Conservation (phyloP, 441 rosid species). For the Gossypium gossypioides region DNA sequence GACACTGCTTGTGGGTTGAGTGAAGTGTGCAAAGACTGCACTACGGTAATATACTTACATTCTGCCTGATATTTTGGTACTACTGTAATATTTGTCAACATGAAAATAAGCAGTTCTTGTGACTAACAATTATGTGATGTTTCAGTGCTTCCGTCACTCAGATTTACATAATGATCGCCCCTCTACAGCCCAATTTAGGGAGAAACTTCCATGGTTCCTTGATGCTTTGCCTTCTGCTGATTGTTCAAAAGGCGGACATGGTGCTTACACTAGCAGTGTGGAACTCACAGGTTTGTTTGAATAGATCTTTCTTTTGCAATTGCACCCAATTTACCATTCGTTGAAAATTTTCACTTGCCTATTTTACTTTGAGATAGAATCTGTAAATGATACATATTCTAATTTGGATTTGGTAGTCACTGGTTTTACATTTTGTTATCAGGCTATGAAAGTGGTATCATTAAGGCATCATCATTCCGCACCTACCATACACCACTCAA, state of each 20-base stretch:
- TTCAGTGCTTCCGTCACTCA: conserved; percentile 90
- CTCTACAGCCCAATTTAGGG: conserved; percentile 71
- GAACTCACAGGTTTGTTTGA: conserved; percentile 59
- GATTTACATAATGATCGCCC: conserved; percentile 83
- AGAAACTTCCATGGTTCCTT: conserved; percentile 97
- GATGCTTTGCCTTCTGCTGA: conserved; percentile 86
- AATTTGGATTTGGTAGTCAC: not conserved
- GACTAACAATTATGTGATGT: conserved; percentile 18
- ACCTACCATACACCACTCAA: conserved; percentile 95
- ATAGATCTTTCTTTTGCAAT: conserved; percentile 11
- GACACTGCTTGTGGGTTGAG: conserved; percentile 46
- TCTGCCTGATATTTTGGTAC: not conserved
- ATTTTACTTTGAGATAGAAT: conserved; percentile 1
- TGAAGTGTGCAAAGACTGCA: conserved; percentile 91
- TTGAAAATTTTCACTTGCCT: not conserved
- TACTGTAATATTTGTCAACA: conserved; percentile 10
- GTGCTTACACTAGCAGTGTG: conserved; percentile 88
- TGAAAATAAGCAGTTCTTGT: conserved; percentile 1
- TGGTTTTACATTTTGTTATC: conserved; percentile 12
- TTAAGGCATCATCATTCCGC: conserved; percentile 95
- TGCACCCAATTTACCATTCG: not conserved
- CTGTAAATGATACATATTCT: not conserved
- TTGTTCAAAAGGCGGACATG: conserved; percentile 98
- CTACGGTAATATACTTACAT: conserved; percentile 56
- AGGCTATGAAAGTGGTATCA: conserved; percentile 71